Evolutionary conservation across 2,329 filamentous ascomycete genomes (phyloP).

Genomic region (Exophiala xenobiotica): DNA sequence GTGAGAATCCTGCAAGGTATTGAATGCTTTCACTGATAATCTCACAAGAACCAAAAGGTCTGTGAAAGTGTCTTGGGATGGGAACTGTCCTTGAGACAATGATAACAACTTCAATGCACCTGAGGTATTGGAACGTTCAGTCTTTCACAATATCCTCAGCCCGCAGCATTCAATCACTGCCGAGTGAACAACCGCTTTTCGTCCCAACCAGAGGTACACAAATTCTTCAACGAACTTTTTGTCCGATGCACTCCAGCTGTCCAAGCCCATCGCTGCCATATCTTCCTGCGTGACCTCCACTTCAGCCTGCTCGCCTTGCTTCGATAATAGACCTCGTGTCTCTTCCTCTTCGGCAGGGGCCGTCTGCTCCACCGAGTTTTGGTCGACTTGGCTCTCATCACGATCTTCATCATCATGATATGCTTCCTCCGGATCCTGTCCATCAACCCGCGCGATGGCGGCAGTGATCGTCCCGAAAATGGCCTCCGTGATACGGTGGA

Average conservation of each 20-base stretch:
- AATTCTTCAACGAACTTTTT: constrained; percentile 47
- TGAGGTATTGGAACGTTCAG: too few relatives aligned
- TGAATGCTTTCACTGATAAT: too few relatives aligned
- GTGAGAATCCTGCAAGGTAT: too few relatives aligned
- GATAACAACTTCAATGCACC: too few relatives aligned
- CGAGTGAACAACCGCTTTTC: constrained; percentile 44
- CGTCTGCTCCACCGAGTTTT: constrained; percentile 11
- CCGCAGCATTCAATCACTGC: constrained; percentile 49
- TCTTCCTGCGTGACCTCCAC: constrained; percentile 45
- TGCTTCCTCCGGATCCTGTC: constrained; percentile 20
- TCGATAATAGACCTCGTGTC: constrained; percentile 27
- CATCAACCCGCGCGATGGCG: constrained; percentile 44
- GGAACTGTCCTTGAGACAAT: too few relatives aligned
- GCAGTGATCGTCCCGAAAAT: constrained; percentile 46
- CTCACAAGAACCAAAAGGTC: too few relatives aligned
- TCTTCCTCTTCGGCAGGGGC: constrained; percentile 29
- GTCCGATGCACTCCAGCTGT: constrained; percentile 50
- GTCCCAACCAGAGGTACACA: constrained; percentile 47
- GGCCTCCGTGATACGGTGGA: constrained; percentile 48
- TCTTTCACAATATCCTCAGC: constrained; percentile 45
- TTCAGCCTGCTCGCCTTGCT: constrained; percentile 28
- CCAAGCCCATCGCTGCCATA: constrained; percentile 50
- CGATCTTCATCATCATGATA: constrained; percentile 27
- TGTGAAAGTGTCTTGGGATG: too few relatives aligned
- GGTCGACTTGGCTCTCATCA: constrained; percentile 7